phyloP scores from a whole-genome alignment of 441 rosid species.

The Populus hybrid region DNA sequence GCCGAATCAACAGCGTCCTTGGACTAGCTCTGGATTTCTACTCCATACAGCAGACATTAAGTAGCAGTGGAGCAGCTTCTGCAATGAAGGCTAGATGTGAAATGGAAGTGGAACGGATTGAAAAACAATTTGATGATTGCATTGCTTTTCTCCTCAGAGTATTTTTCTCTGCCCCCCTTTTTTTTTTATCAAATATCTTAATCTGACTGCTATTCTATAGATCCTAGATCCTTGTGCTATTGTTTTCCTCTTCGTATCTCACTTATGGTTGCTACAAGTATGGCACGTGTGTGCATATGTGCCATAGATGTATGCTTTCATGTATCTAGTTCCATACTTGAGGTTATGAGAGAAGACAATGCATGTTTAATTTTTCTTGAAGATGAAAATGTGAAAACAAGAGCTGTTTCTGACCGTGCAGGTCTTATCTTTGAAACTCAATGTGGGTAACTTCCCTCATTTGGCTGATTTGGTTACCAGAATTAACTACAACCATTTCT shows the following conservation, averaged over 20 bases:
- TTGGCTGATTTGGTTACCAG: no score
- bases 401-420: no score
- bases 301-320: no score
- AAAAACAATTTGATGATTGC: slow-evolving; percentile 90
- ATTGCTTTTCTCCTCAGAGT: slow-evolving; percentile 91
- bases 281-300: not conserved
- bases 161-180: slow-evolving; percentile 18
- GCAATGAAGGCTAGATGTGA: slow-evolving; percentile 81
- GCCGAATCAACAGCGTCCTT: slow-evolving; percentile 83
- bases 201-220: not conserved
- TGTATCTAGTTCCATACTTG: no score
- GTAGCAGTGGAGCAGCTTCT: slow-evolving; percentile 73
- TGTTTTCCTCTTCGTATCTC: not conserved
- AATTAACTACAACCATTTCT: no score
- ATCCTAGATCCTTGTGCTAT: not conserved
- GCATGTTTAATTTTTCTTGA: no score
- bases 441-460: no score
- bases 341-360: no score
- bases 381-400: no score
- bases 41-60: slow-evolving; percentile 76
- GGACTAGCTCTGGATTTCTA: slow-evolving; percentile 90
- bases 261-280: not conserved
- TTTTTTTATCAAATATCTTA: not conserved
- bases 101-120: slow-evolving; percentile 75
- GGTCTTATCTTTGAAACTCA: no score